A percentile compares a stretch with the other conserved stretches of the same genome.
These are phyloP conservation scores for Mycena sanguinolenta DNA, from an alignment of 768 basidiomycete species.

Conservation along the genomic window DNA sequence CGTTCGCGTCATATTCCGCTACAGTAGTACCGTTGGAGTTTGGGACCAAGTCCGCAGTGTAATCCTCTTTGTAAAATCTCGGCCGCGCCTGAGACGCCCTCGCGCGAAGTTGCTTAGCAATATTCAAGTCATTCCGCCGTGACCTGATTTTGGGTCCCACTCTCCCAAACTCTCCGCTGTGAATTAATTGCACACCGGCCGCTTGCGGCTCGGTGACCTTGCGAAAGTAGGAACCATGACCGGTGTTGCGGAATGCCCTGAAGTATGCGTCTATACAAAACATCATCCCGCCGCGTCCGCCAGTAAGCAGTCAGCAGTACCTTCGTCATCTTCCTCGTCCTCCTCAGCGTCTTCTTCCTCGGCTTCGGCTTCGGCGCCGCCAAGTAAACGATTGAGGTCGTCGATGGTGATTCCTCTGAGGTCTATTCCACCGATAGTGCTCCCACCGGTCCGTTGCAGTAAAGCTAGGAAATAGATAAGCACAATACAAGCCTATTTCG, in stretches of 20 bases:
- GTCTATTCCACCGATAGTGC: slow-evolving; percentile 10
- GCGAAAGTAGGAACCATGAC: slow-evolving; percentile 49
- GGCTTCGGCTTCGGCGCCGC: slow-evolving; percentile 5
- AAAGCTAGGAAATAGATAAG: slow-evolving; percentile 18
- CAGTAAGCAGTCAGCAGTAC: no score
- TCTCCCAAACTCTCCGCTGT: slow-evolving; percentile 85
- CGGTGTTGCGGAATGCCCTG: slow-evolving; percentile 26
- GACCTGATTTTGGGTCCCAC: slow-evolving; percentile 64
- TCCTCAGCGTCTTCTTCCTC: slow-evolving; percentile 42
- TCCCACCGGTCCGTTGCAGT: slow-evolving; percentile 8
- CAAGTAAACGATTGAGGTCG: slow-evolving; percentile 42
- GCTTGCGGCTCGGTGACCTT: slow-evolving; percentile 69
- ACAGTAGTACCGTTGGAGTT: slow-evolving; percentile 87
- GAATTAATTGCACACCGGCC: slow-evolving; percentile 74
- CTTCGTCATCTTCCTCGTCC: slow-evolving; percentile 55
- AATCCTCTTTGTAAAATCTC: slow-evolving; percentile 62
- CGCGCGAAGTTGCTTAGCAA: slow-evolving; percentile 63
- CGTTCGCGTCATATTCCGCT: slow-evolving; percentile 76
- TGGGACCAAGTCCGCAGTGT: slow-evolving; percentile 72
- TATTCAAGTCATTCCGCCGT: slow-evolving; percentile 57
- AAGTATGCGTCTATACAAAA: slow-evolving; percentile 42
- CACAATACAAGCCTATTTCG: neutral
- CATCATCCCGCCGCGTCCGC: no score
- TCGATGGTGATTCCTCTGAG: slow-evolving; percentile 40
- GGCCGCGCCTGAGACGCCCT: slow-evolving; percentile 53